These are phyloP conservation scores for Dendryphion nanum DNA, from an alignment of 2,329 filamentous ascomycete genomes.

Conservation along the genomic window DNA sequence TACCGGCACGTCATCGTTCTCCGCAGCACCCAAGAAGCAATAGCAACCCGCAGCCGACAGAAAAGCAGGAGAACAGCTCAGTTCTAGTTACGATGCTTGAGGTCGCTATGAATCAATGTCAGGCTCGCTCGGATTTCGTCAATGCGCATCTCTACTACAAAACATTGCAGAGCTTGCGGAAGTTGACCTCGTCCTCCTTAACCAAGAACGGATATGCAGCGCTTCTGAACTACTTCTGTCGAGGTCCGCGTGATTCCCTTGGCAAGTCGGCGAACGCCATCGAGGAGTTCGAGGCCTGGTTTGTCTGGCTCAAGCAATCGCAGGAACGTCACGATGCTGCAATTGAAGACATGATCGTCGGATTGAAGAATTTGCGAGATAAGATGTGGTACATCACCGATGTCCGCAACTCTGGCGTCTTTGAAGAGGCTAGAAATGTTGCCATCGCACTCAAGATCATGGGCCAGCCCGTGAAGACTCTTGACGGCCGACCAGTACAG, in stretches of 20 bases:
- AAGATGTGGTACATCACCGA: conserved; percentile 99
- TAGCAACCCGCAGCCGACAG: conserved; percentile 40
- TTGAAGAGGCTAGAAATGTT: conserved; percentile 83
- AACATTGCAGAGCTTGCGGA: conserved; percentile 71
- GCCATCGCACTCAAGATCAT: conserved; percentile 88
- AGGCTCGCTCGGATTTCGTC: conserved; percentile 77
- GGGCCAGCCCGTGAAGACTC: conserved; percentile 57
- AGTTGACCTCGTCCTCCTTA: conserved; percentile 59
- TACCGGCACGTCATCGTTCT: conserved; percentile 35
- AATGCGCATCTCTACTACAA: conserved; percentile 84
- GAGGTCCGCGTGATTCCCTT: conserved; percentile 68
- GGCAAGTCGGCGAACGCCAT: conserved; percentile 69
- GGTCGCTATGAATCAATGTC: conserved; percentile 72
- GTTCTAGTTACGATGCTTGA: conserved; percentile 72
- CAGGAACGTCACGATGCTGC: conserved; percentile 73
- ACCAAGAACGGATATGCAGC: conserved; percentile 68
- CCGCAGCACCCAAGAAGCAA: conserved; percentile 38
- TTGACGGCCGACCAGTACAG: conserved; percentile 40
- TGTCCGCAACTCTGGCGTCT: conserved; percentile 83
- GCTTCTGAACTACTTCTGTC: conserved; percentile 70
- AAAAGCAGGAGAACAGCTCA: conserved; percentile 40
- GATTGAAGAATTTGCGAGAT: conserved; percentile 74
- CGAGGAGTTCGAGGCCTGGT: conserved; percentile 77
- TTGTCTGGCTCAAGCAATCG: conserved; percentile 79
- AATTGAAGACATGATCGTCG: conserved; percentile 72